Evolutionary conservation across 805 yeast genomes (phyloP).

Genomic region (Saccharomycopsis amapae): DNA sequence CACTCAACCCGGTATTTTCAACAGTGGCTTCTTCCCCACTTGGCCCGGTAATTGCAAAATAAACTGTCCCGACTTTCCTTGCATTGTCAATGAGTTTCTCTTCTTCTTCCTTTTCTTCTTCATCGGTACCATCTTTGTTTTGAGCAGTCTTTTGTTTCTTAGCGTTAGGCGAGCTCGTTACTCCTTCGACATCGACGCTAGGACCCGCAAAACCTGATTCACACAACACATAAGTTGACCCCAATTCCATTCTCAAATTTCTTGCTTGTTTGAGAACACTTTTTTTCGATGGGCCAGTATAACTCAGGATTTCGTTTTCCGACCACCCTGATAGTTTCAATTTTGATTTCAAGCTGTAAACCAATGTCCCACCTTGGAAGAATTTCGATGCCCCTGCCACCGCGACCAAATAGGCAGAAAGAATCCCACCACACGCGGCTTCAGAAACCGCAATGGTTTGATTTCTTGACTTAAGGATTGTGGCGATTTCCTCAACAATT

Average conservation of each 20-base stretch:
- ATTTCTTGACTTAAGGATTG: conserved; percentile 40
- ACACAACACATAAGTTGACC: conserved; percentile 72
- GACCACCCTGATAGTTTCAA: conserved; percentile 76
- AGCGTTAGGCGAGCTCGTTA: background rate
- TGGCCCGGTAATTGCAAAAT: conserved; percentile 65
- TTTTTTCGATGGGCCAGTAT: conserved; percentile 75
- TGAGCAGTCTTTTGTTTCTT: conserved; percentile 6
- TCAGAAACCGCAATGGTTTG: conserved; percentile 77
- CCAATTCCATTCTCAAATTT: conserved; percentile 70
- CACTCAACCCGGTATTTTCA: conserved; percentile 38
- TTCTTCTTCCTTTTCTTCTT: background rate
- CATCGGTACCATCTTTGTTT: conserved; percentile 4
- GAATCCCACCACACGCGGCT: conserved; percentile 84
- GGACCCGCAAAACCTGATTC: conserved; percentile 93
- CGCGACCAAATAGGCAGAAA: conserved; percentile 73
- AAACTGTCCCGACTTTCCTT: conserved; percentile 56
- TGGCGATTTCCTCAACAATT: conserved; percentile 53
- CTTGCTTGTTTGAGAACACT: conserved; percentile 75
- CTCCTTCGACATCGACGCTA: conserved; percentile 27
- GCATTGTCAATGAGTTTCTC: background rate
- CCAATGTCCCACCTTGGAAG: conserved; percentile 77
- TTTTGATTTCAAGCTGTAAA: conserved; percentile 70
- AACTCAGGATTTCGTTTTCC: conserved; percentile 55
- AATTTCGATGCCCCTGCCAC: conserved; percentile 81
- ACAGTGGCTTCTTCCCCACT: conserved; percentile 42